Conservation (phyloP, 1,284 basidiomycete genomes). For the Polyporus tsugae region DNA sequence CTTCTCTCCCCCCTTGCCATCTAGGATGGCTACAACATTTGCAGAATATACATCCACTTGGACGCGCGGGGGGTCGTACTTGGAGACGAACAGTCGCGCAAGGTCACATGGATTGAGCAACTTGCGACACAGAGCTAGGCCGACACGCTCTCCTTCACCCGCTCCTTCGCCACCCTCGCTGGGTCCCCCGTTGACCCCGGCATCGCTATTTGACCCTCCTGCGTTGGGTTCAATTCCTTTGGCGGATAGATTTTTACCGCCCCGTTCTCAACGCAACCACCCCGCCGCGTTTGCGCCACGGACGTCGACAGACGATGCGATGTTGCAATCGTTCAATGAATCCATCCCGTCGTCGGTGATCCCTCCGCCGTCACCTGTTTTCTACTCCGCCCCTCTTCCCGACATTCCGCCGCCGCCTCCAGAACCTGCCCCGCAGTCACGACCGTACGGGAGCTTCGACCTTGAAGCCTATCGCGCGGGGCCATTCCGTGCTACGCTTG, state of each 20-base stretch:
- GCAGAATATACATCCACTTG: background rate
- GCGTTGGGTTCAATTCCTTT: background rate
- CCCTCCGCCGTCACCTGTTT: background rate
- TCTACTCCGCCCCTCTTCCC: background rate
- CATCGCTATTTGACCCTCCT: background rate
- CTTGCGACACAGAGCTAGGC: conserved; percentile 21
- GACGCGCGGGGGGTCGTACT: background rate
- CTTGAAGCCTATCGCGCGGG: conserved; percentile 32
- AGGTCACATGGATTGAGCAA: conserved; percentile 14
- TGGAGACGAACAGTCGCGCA: conserved; percentile 21
- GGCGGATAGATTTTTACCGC: background rate
- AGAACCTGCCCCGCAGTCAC: background rate
- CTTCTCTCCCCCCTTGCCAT: background rate
- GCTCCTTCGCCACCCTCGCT: background rate
- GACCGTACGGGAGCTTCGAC: conserved; percentile 22
- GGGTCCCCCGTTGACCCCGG: background rate
- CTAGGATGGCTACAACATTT: background rate
- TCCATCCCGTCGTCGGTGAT: background rate
- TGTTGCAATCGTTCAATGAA: conserved; percentile 2
- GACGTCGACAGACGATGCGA: conserved; percentile 5
- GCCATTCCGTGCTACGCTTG: conserved; percentile 35
- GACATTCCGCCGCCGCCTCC: background rate
- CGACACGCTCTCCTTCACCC: conserved; percentile 13
- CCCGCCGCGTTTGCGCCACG: background rate
- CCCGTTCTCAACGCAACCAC: background rate